Evolutionary conservation across 371 early-diverging fungal genomes (phyloP), one percentile per base, ranked within the genome.

Genomic region (Mortierella sp.): DNA sequence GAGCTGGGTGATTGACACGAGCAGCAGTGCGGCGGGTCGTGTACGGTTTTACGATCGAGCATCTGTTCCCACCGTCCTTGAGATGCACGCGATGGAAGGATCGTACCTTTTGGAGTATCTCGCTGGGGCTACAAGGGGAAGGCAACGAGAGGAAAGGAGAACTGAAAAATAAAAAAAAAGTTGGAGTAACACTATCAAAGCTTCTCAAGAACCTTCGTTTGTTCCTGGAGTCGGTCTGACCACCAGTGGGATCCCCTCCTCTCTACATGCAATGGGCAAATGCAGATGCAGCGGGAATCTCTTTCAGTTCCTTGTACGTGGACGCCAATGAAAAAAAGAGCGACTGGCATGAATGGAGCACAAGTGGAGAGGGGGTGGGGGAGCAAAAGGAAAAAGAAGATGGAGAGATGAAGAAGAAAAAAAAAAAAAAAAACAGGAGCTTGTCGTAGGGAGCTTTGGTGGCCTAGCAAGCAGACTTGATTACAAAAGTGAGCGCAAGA

Each of bases 331-430:
- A 37, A 37, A 16, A 50, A 50, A 50, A 50, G 16, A 50, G 21
- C 14, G 50, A 50, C 50, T 50, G 50, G 50, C n/a, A 50, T 50
- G 50, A 50, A 21, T n/a, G n/a, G n/a, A 50, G 50, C n/a, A 50
- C 50, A 5, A 50, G n/a, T 21, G 21, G 46, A 16, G 12, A 46
- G 12, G 9, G 46, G 46, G 46, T 9, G 46, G 46, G 46, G 46
- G 46, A 46, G 14, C n/a, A 14, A 21, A 50, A 14, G 50, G 50
- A 14, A 14, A 50, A 21, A 14, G 21, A 50, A 50, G 50, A 14
- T 11, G 28, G 9, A 45, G 26, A n/a, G 50, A 58, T 48, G 48
- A 12, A 25, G 43, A 52, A 58, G 21, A 52, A 57, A 53, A 16
- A 26, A 57, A 56, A 37, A 47, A 43, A 19, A 4, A 21, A 19